Evolutionary conservation across 768 basidiomycete genomes (phyloP).

Genomic region (Austroboletus festivus): DNA sequence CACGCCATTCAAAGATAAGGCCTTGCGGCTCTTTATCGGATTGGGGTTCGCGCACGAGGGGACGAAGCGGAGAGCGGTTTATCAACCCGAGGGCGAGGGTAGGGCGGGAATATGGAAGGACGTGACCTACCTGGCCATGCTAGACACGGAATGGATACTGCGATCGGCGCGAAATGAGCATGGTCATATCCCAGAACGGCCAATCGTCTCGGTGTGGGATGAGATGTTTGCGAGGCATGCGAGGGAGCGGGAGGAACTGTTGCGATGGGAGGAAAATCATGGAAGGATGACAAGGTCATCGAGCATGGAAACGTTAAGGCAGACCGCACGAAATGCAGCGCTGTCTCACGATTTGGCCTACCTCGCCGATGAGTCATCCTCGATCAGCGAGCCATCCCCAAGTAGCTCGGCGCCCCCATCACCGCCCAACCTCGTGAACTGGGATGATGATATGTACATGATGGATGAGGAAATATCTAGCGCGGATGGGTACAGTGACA

Average conservation of each 20-base stretch:
- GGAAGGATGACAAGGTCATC: slow-evolving; percentile 29
- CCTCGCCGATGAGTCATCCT: slow-evolving; percentile 19
- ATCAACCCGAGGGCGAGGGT: slow-evolving; percentile 36
- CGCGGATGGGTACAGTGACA: background rate
- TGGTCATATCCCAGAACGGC: slow-evolving; percentile 1
- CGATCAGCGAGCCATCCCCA: slow-evolving; percentile 13
- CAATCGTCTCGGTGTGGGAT: slow-evolving; percentile 53
- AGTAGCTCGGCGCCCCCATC: slow-evolving; percentile 21
- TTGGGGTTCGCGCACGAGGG: slow-evolving; percentile 62
- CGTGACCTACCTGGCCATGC: slow-evolving; percentile 55
- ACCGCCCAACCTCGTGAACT: slow-evolving; percentile 18
- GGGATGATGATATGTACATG: slow-evolving; percentile 12
- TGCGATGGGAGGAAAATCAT: slow-evolving; percentile 47
- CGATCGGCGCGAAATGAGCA: slow-evolving; percentile 23
- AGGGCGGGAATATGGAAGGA: slow-evolving; percentile 52
- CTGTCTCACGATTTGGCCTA: slow-evolving; percentile 8
- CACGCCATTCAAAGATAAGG: slow-evolving; percentile 40
- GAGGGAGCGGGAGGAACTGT: slow-evolving; percentile 52
- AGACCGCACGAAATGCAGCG: background rate
- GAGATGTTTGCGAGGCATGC: slow-evolving; percentile 58
- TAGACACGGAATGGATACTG: slow-evolving; percentile 60
- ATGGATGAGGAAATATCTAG: background rate
- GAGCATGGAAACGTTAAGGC: slow-evolving; percentile 44
- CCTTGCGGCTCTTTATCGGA: slow-evolving; percentile 46
- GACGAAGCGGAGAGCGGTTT: slow-evolving; percentile 52